Evolutionary conservation across 768 basidiomycete species (phyloP).

Genomic region (Mrakia blollopis): DNA sequence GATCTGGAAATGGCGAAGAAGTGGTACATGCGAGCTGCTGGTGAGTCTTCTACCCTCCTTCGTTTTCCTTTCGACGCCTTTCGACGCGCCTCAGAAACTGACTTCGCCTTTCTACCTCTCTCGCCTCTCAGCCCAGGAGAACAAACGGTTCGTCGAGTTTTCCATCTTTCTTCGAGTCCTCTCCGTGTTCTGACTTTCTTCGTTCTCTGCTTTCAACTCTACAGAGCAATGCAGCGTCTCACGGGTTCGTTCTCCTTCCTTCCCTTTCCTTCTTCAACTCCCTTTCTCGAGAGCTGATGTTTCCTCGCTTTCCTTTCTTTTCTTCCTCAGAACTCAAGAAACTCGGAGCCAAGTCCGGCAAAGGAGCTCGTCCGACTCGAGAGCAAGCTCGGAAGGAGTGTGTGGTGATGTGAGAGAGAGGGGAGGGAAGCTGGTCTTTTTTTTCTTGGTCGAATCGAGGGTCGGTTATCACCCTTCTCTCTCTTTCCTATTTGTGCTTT

Average conservation of each 20-base stretch:
- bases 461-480: too few relatives aligned
- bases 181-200: background rate
- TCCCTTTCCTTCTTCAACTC: background rate
- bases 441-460: background rate
- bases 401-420: conserved; percentile 55
- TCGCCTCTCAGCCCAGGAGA: conserved; percentile 4
- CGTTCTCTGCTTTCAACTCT: background rate
- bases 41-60: conserved; percentile 50
- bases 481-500: too few relatives aligned
- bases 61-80: background rate
- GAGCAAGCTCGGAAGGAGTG: conserved; percentile 93
- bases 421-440: background rate
- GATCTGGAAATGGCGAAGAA: conserved; percentile 92
- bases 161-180: background rate
- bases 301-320: background rate
- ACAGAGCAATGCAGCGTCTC: conserved; percentile 84
- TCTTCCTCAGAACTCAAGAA: conserved; percentile 62
- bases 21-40: conserved; percentile 99
- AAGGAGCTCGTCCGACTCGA: conserved; percentile 73
- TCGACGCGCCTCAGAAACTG: too few relatives aligned
- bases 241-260: conserved; percentile 46
- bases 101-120: conserved; percentile 1
- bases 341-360: conserved; percentile 64
- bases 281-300: background rate
- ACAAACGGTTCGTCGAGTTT: conserved; percentile 17